Percentiles rank a stretch among this genome's conserved stretches.
Conservation (phyloP, 1,284 basidiomycete genomes). For the Boletus nobilissimus region DNA sequence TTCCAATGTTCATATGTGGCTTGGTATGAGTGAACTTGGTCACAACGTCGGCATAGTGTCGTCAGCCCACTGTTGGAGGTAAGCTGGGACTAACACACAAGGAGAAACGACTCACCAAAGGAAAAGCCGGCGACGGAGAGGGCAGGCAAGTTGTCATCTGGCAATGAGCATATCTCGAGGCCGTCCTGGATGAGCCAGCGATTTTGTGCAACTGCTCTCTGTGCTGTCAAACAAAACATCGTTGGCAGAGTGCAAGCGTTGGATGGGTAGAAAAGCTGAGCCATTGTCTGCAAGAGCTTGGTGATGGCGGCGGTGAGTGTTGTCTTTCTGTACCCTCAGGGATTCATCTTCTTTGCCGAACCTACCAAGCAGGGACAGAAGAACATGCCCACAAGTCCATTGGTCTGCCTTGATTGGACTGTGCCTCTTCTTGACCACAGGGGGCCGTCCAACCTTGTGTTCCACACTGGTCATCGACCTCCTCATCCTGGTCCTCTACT, state of each 20-base stretch:
- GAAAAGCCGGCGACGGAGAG: slow-evolving; percentile 27
- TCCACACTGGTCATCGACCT: background rate
- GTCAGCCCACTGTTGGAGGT: slow-evolving; percentile 36
- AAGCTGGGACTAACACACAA: slow-evolving; percentile 7
- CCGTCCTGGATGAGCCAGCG: slow-evolving; percentile 53
- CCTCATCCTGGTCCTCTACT: background rate
- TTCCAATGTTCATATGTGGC: slow-evolving; percentile 98
- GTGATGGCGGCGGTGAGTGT: too few species aligned
- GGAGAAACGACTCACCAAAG: slow-evolving; percentile 32
- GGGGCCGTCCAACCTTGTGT: background rate
- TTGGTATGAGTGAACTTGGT: slow-evolving; percentile 85
- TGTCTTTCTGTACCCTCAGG: background rate
- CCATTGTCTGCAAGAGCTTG: too few species aligned
- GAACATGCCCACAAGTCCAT: background rate
- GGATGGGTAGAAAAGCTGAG: slow-evolving; percentile 12
- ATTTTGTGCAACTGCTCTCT: slow-evolving; percentile 55
- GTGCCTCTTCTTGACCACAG: background rate
- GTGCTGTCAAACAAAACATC: slow-evolving; percentile 62
- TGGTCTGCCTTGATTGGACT: background rate
- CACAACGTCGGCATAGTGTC: slow-evolving; percentile 80
- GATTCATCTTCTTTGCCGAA: background rate
- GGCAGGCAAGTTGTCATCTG: slow-evolving; percentile 36
- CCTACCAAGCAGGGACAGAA: background rate
- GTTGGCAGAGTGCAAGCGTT: slow-evolving; percentile 37
- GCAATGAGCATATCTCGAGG: slow-evolving; percentile 48